Evolutionary conservation across 305 asterid species (phyloP).

Genomic region (Euphrasia arctica): DNA sequence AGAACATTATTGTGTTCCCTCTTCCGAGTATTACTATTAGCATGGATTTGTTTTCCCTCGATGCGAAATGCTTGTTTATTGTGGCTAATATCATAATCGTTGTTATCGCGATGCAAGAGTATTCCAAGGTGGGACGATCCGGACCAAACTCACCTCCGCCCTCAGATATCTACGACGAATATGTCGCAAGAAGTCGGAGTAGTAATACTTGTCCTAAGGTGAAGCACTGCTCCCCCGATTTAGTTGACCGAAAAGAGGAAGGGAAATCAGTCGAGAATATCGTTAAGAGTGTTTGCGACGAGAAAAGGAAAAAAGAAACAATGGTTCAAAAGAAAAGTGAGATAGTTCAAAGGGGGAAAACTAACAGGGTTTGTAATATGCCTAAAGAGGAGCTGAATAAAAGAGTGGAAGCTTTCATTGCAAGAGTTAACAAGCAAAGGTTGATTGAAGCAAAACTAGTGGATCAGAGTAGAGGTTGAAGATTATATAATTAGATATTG

Average conservation of each 20-base stretch:
- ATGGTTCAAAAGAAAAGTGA: constrained; percentile 26
- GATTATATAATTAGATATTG: not conserved
- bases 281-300: not conserved
- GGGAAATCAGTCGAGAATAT: constrained; percentile 17
- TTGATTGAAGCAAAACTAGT: constrained; percentile 36
- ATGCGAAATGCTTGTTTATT: constrained; percentile 38
- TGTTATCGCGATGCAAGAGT: constrained; percentile 35
- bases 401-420: constrained; percentile 51
- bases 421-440: constrained; percentile 51
- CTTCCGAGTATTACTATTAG: not conserved
- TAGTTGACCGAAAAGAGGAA: constrained; percentile 8
- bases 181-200: constrained; percentile 33
- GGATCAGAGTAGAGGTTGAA: constrained; percentile 9
- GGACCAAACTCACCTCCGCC: constrained; percentile 22
- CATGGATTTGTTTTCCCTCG: constrained; percentile 19
- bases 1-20: constrained; percentile 11
- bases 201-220: not conserved
- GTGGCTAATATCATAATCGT: constrained; percentile 39
- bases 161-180: constrained; percentile 37
- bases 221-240: not conserved
- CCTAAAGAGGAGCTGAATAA: constrained; percentile 38
- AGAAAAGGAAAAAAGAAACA: constrained; percentile 27
- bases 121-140: constrained; percentile 23
- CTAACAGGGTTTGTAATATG: constrained; percentile 4
- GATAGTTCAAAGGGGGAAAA: constrained; percentile 20